phyloP scores from a whole-genome alignment of 192 early-diverging fungal species.

The Jimgerdemannia lactiflua region DNA sequence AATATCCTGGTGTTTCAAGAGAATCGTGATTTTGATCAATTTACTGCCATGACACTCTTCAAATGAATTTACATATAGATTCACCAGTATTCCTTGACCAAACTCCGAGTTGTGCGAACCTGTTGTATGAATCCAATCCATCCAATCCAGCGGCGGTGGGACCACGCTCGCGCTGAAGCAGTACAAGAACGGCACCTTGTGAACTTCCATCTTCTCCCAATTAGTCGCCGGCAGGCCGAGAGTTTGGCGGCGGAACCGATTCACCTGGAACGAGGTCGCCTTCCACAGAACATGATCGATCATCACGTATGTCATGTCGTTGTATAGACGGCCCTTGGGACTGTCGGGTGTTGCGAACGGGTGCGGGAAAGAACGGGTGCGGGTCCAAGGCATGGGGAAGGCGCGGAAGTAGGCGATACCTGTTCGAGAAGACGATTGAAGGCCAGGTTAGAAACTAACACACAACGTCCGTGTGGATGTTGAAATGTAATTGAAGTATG shows the following conservation, averaged over 20 bases:
- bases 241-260: conserved; percentile 48
- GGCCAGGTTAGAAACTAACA: neutral
- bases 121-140: conserved; percentile 62
- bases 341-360: conserved; percentile 58
- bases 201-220: conserved; percentile 46
- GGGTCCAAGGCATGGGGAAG: conserved; percentile 78
- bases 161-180: conserved; percentile 58
- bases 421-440: conserved; percentile 2
- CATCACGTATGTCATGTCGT: conserved; percentile 66
- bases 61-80: neutral
- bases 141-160: conserved; percentile 62
- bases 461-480: neutral
- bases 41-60: no score
- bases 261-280: conserved; percentile 52
- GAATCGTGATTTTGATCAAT: no score
- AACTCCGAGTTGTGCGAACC: neutral
- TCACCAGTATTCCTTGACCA: neutral
- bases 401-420: conserved; percentile 63
- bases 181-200: conserved; percentile 63
- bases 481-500: neutral
- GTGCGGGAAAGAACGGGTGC: conserved; percentile 70
- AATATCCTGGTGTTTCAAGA: conserved; percentile 47
- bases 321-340: conserved; percentile 46
- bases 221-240: conserved; percentile 45
- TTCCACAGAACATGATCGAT: conserved; percentile 71